A percentile compares a stretch with the other conserved stretches of the same genome.
phyloP scores from a whole-genome alignment of 2,329 filamentous ascomycete species.

The Talaromyces sp. region DNA sequence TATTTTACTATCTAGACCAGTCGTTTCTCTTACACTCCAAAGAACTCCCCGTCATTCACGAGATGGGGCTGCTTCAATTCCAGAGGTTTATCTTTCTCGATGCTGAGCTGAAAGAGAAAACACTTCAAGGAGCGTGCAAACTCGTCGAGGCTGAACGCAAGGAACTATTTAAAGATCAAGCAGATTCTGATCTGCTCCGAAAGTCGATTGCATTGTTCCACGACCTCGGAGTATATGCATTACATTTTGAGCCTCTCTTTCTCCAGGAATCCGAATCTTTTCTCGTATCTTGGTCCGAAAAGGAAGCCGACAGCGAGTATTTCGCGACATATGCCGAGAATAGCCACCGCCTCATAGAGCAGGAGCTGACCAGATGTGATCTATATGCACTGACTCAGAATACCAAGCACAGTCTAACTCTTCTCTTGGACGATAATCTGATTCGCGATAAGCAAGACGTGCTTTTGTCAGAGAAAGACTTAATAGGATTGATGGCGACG shows the following conservation, averaged over 20 bases:
- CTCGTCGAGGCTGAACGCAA: slow-evolving; percentile 68
- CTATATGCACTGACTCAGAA: slow-evolving; percentile 74
- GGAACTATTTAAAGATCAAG: slow-evolving; percentile 46
- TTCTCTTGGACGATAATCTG: slow-evolving; percentile 66
- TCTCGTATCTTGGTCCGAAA: slow-evolving; percentile 63
- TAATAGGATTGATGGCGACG: slow-evolving; percentile 68
- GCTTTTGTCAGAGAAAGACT: slow-evolving; percentile 60
- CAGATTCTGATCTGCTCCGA: slow-evolving; percentile 60
- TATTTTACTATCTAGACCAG: slow-evolving; percentile 92
- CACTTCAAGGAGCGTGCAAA: slow-evolving; percentile 67
- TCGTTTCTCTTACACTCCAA: slow-evolving; percentile 75
- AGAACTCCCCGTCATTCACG: slow-evolving; percentile 66
- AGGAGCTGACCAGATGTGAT: slow-evolving; percentile 72
- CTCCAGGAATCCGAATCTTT: slow-evolving; percentile 63
- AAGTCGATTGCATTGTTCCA: slow-evolving; percentile 78
- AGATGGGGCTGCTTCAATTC: slow-evolving; percentile 74
- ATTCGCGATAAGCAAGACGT: slow-evolving; percentile 63
- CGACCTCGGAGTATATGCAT: slow-evolving; percentile 74
- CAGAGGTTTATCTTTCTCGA: slow-evolving; percentile 56
- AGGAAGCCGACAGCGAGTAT: slow-evolving; percentile 54
- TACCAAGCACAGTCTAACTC: slow-evolving; percentile 71
- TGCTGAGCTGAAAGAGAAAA: slow-evolving; percentile 45
- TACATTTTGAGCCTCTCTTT: slow-evolving; percentile 72
- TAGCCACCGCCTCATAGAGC: slow-evolving; percentile 62
- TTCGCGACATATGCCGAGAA: slow-evolving; percentile 71